Conservation (phyloP, 1,284 basidiomycete genomes). For the Chiua sp. region DNA sequence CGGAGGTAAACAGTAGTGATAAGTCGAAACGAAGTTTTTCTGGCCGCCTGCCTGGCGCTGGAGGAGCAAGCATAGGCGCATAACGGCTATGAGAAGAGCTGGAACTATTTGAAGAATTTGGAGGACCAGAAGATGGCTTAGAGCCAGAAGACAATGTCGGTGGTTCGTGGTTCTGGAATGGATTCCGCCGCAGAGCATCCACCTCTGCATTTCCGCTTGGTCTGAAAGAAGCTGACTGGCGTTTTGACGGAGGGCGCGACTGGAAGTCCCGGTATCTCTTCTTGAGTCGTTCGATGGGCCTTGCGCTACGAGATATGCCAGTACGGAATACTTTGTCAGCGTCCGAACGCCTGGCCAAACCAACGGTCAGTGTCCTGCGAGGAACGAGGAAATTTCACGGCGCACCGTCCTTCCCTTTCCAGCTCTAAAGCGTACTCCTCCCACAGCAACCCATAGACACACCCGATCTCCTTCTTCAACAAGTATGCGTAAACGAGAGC, state of each 20-base stretch:
- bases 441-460: conserved; percentile 78
- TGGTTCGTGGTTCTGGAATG: conserved; percentile 56
- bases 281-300: conserved; percentile 88
- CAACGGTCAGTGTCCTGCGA: conserved; percentile 17
- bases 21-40: conserved; percentile 74
- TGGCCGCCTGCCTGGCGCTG: conserved; percentile 66
- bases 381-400: conserved; percentile 5
- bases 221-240: conserved; percentile 30
- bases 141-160: conserved; percentile 35
- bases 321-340: conserved; percentile 86
- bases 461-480: conserved; percentile 81
- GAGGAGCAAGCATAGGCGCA: conserved; percentile 69
- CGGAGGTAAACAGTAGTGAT: conserved; percentile 67
- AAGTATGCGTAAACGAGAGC: conserved; percentile 75
- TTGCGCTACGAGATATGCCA: conserved; percentile 83
- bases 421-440: conserved; percentile 84
- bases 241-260: conserved; percentile 46
- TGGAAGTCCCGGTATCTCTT: conserved; percentile 86
- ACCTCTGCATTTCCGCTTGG: conserved; percentile 36
- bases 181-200: conserved; percentile 55
- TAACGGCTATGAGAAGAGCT: conserved; percentile 52
- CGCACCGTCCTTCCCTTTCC: conserved; percentile 78
- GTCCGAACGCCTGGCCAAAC: conserved; percentile 64
- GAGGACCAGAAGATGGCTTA: conserved; percentile 27
- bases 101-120: conserved; percentile 17